Conservation (phyloP, 345 rosid species). For the Isatis tinctoria region DNA sequence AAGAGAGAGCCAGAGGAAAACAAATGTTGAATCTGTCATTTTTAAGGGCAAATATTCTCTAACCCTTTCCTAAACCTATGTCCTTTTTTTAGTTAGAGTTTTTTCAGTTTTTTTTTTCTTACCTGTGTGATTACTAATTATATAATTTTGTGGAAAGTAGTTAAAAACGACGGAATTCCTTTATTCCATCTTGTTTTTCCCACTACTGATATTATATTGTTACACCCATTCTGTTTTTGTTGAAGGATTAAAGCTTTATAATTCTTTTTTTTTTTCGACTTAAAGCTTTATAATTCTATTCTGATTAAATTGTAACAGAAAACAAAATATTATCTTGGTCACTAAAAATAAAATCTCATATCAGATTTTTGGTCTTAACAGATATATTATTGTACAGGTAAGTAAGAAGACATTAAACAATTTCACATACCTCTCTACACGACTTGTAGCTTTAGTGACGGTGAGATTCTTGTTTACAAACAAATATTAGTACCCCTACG, state of each 20-base stretch:
- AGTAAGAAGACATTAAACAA: not conserved
- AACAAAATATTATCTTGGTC: not conserved
- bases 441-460: not conserved
- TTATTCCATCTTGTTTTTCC: not conserved
- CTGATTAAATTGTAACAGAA: slow-evolving; percentile 7
- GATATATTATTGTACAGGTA: not conserved
- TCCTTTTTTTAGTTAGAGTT: slow-evolving; percentile 17
- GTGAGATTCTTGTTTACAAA: not conserved
- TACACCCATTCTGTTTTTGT: slow-evolving; percentile 27
- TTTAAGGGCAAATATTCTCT: slow-evolving; percentile 27
- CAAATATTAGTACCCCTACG: not conserved
- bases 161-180: slow-evolving; percentile 4
- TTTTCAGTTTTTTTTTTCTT: not conserved
- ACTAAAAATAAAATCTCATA: not conserved
- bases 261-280: too few relatives aligned
- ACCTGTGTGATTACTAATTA: slow-evolving; percentile 23
- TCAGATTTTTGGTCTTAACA: not conserved
- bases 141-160: not conserved
- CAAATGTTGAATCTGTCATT: slow-evolving; percentile 16
- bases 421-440: slow-evolving; percentile 13
- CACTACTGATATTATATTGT: not conserved
- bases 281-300: not conserved
- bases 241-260: not conserved
- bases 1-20: slow-evolving; percentile 41
- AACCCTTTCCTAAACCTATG: slow-evolving; percentile 3